Base-by-base conservation (phyloP, 768 basidiomycete genomes). In the Russula compacta region DNA sequence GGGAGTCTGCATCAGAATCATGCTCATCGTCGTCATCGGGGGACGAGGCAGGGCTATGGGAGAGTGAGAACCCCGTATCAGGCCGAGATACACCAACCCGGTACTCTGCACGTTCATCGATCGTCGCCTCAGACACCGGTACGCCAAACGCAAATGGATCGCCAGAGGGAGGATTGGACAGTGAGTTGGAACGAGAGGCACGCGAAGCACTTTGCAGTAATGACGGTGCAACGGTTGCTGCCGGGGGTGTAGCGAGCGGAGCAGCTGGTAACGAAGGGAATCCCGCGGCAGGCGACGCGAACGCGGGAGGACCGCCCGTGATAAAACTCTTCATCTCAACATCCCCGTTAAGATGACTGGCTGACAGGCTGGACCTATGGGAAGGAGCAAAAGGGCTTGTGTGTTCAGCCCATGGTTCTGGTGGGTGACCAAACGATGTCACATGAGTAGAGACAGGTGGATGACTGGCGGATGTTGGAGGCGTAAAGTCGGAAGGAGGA, bases 1-100 rank as follows among this genome's bases (percentile, higher is more conserved):
- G 70, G 47, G 72, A 71, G 15, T 70, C 70, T n/a, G 65, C 48
- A 6, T 65, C 70, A 47, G 61, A 63, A 47, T 71, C 72, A 44
- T 70, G 69, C 36, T 75, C 74, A 42, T 72, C 67, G 42, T 74
- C 73, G 8, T 70, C 67, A 48, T 74, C 75, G 35, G 71, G 73
- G 29, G 74, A 73, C 24, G 67, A 67, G 21, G 63, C 58, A 10
- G 63, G 61, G 49, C 51, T 64, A 56, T 55, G 69, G 42, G 42
- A 69, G 56, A 35, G 72, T 51, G 59, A 64, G 48, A 58, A 59
- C 5, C 56, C 63, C 19, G 72, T 71, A 29, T 66, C 63, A 3
- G 71, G 70, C n/a, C 68, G 67, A 49, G 70, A 69, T 63, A 65
- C 53, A 67, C 44, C 40, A 60, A 56, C 8, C 6, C 54, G 59